phyloP scores from a whole-genome alignment of 1,284 basidiomycete species.

The Boletus semigastroideus region DNA sequence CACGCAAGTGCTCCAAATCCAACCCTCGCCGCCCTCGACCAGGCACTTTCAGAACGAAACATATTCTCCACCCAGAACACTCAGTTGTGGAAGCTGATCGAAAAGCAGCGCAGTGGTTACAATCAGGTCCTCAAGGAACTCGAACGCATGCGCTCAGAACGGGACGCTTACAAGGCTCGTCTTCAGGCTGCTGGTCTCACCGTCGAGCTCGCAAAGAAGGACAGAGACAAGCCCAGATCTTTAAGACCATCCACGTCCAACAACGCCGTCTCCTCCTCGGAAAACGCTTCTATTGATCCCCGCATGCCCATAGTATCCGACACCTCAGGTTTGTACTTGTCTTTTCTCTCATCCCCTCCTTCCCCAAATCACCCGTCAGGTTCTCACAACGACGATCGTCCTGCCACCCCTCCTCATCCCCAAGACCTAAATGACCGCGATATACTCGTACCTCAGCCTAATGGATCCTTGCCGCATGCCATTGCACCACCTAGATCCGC shows the following conservation, averaged over 20 bases:
- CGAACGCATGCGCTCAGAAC: slow-evolving; percentile 76
- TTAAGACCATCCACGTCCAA: slow-evolving; percentile 26
- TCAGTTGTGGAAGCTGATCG: slow-evolving; percentile 90
- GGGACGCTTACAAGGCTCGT: slow-evolving; percentile 64
- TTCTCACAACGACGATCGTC: slow-evolving; percentile 23
- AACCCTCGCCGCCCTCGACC: slow-evolving; percentile 66
- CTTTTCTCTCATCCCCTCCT: slow-evolving; percentile 17
- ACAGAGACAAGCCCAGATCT: slow-evolving; percentile 33
- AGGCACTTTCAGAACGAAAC: slow-evolving; percentile 76
- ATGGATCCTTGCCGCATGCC: slow-evolving; percentile 36
- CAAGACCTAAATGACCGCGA: slow-evolving; percentile 37
- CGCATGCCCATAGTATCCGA: slow-evolving; percentile 44
- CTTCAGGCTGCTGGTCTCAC: slow-evolving; percentile 42
- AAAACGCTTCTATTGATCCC: slow-evolving; percentile 26
- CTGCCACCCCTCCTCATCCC: slow-evolving; percentile 38
- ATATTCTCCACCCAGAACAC: slow-evolving; percentile 76
- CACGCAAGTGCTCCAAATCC: slow-evolving; percentile 56
- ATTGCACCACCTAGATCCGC: slow-evolving; percentile 44
- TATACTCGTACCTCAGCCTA: slow-evolving; percentile 28
- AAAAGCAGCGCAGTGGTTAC: slow-evolving; percentile 78
- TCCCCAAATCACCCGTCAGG: slow-evolving; percentile 27
- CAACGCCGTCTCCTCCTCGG: slow-evolving; percentile 19
- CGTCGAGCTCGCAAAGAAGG: slow-evolving; percentile 29
- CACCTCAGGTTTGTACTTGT: slow-evolving; percentile 47
- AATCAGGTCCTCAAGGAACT: slow-evolving; percentile 74